These are phyloP conservation scores for Xerocomus potaroensis DNA, from an alignment of 768 basidiomycete species.

Conservation along the genomic window DNA sequence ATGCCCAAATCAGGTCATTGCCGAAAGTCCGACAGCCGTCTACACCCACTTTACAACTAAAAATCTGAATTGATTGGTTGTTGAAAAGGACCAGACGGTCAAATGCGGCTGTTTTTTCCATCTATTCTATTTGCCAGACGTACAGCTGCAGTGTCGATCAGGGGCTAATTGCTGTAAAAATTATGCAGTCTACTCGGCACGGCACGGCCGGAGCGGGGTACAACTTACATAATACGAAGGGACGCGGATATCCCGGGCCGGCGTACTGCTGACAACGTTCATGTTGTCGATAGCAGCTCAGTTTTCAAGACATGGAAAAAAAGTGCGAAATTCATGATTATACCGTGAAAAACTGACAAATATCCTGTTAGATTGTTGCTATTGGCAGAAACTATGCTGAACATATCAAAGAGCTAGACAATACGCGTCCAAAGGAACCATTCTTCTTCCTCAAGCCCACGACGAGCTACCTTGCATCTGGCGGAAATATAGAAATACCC, in stretches of 20 bases:
- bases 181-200: too few relatives aligned
- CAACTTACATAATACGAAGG: too few relatives aligned
- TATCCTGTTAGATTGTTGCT: constrained; percentile 68
- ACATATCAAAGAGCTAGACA: constrained; percentile 89
- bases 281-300: constrained; percentile 35
- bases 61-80: too few relatives aligned
- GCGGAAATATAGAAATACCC: constrained; percentile 84
- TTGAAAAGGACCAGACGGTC: too few relatives aligned
- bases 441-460: constrained; percentile 99
- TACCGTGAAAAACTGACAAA: not conserved
- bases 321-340: constrained; percentile 26
- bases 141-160: not conserved
- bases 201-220: too few relatives aligned
- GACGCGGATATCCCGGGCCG: too few relatives aligned
- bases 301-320: constrained; percentile 45
- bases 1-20: constrained; percentile 11
- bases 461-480: constrained; percentile 73
- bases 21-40: constrained; percentile 22
- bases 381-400: constrained; percentile 94
- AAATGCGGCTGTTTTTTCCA: too few relatives aligned
- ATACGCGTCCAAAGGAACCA: constrained; percentile 81
- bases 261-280: too few relatives aligned
- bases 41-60: too few relatives aligned
- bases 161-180: not conserved
- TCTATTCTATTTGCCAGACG: not conserved